phyloP scores from a whole-genome alignment of 345 rosid species.

The Cardamine resedifolia region DNA sequence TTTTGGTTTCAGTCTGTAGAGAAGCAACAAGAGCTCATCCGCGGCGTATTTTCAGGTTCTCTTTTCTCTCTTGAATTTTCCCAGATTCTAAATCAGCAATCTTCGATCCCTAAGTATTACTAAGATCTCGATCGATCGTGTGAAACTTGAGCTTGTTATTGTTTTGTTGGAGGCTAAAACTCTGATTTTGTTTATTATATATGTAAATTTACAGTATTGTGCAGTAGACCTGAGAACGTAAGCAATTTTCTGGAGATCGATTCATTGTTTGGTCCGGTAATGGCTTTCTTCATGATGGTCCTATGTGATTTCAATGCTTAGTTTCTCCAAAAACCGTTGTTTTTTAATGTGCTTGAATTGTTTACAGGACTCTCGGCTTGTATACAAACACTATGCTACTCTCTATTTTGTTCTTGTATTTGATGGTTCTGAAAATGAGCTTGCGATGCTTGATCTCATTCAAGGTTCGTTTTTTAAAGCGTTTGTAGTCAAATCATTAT shows the following conservation, averaged over 20 bases:
- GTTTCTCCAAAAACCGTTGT: background rate
- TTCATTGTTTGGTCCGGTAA: constrained; percentile 86
- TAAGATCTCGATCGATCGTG: constrained; percentile 8
- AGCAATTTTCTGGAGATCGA: constrained; percentile 86
- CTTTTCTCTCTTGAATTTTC: background rate
- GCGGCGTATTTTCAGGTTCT: constrained; percentile 76
- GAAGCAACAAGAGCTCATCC: constrained; percentile 88
- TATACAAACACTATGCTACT: constrained; percentile 90
- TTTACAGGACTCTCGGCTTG: constrained; percentile 77
- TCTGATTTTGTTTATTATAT: constrained; percentile 6
- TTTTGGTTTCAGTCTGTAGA: constrained; percentile 55
- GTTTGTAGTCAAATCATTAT: background rate
- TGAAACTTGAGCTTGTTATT: background rate
- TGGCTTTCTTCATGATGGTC: background rate
- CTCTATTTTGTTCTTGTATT: constrained; percentile 81
- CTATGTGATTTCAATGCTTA: background rate
- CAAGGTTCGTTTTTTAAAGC: constrained; percentile 50
- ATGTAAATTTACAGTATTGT: constrained; percentile 49
- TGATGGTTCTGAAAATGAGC: constrained; percentile 90
- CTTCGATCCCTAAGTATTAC: background rate
- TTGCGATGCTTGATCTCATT: constrained; percentile 93
- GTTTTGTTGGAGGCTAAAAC: background rate
- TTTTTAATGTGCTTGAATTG: background rate
- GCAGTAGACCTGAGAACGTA: constrained; percentile 83
- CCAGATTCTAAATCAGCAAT: constrained; percentile 1